These are phyloP conservation scores for Sporisorium graminicola DNA, from an alignment of 1,284 basidiomycete genomes.

Conservation along the genomic window DNA sequence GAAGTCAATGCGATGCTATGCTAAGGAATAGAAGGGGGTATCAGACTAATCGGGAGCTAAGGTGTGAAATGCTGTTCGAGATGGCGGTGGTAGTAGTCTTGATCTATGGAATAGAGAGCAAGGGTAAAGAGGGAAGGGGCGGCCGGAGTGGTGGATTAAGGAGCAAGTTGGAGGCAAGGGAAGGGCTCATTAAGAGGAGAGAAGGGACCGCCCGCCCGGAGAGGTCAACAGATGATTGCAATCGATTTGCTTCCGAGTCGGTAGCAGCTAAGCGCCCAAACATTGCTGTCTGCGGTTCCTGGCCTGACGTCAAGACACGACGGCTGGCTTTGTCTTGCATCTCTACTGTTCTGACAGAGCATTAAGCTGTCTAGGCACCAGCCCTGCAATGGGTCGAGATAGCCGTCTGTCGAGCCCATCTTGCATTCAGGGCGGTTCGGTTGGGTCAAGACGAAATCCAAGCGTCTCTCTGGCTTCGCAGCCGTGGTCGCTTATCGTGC, in stretches of 20 bases:
- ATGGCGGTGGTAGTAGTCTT: too few species aligned
- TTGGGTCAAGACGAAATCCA: background rate
- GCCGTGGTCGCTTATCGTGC: background rate
- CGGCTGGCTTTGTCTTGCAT: too few species aligned
- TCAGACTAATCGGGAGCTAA: background rate
- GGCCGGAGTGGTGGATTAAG: background rate
- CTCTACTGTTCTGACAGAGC: background rate
- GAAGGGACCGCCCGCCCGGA: background rate
- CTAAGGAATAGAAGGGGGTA: background rate
- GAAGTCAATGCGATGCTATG: background rate
- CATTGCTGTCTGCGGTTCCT: background rate
- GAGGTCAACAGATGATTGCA: background rate
- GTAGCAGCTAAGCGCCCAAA: background rate
- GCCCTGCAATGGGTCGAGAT: background rate
- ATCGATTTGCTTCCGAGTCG: background rate
- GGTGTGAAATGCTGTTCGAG: background rate
- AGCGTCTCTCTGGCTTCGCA: too few species aligned
- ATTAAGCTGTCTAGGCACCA: background rate
- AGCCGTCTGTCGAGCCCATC: background rate
- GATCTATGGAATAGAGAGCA: too few species aligned
- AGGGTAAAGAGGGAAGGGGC: background rate
- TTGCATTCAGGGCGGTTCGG: background rate
- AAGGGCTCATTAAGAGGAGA: background rate
- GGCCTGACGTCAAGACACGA: background rate
- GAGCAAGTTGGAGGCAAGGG: background rate